Evolutionary conservation across 164 flowering plant genomes (phyloP).

Genomic region (Akebia trifoliata): DNA sequence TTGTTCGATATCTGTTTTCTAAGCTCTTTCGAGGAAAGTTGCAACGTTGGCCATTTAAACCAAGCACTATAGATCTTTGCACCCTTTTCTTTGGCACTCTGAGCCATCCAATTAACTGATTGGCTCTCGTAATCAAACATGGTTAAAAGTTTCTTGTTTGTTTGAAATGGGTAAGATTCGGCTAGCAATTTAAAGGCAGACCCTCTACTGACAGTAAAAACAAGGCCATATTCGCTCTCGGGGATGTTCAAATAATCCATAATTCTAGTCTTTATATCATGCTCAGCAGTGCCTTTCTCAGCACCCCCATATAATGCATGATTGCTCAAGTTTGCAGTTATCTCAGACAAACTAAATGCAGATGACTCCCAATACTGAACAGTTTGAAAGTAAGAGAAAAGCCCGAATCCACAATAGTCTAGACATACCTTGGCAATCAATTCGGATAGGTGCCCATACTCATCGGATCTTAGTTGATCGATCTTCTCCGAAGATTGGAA

Average conservation of each 20-base stretch:
- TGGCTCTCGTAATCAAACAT: conserved; percentile 81
- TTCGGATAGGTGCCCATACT: conserved; percentile 56
- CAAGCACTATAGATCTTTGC: conserved; percentile 57
- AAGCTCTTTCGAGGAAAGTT: conserved; percentile 69
- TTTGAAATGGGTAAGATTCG: conserved; percentile 84
- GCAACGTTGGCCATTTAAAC: conserved; percentile 75
- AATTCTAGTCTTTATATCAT: conserved; percentile 73
- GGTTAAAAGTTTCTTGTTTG: conserved; percentile 72
- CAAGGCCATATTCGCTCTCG: conserved; percentile 84
- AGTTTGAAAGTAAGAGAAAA: conserved; percentile 68
- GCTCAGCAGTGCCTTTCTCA: conserved; percentile 73
- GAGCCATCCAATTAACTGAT: conserved; percentile 64
- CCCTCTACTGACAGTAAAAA: conserved; percentile 86
- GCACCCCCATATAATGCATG: conserved; percentile 93
- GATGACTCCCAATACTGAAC: conserved; percentile 83
- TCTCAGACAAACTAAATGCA: conserved; percentile 82
- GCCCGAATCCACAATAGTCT: conserved; percentile 92
- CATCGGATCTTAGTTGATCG: conserved; percentile 70
- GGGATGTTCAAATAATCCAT: conserved; percentile 91
- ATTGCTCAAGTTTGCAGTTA: conserved; percentile 82
- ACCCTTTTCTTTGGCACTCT: conserved; percentile 60
- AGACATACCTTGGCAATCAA: conserved; percentile 76
- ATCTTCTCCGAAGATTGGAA: conserved; percentile 72
- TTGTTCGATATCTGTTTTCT: conserved; percentile 70
- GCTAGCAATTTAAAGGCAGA: conserved; percentile 85